Evolutionary conservation across 1,284 basidiomycete species (phyloP).

Genomic region (Trametes versicolor): DNA sequence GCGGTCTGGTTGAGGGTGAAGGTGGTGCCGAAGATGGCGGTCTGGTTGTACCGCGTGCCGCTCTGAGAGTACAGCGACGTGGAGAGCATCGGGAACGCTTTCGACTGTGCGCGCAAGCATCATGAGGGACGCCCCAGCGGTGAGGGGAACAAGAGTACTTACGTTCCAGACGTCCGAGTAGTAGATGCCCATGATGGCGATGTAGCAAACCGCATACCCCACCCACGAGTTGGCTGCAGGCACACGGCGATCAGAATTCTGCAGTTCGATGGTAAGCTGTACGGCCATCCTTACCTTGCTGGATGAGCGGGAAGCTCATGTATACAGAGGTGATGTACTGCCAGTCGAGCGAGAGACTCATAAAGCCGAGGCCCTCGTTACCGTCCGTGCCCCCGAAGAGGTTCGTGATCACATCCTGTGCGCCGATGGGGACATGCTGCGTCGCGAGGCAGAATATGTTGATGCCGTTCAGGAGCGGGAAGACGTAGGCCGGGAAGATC

Average conservation of each 20-base stretch:
- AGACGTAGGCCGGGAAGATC: constrained; percentile 69
- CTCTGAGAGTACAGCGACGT: constrained; percentile 67
- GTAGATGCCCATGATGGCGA: constrained; percentile 63
- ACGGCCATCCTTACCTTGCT: constrained; percentile 54
- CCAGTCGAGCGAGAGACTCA: constrained; percentile 69
- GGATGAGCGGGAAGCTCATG: constrained; percentile 60
- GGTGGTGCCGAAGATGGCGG: constrained; percentile 59
- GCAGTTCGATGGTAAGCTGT: no score
- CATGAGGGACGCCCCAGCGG: not conserved
- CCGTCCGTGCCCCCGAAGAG: constrained; percentile 69
- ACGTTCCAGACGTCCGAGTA: constrained; percentile 70
- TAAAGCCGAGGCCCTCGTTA: constrained; percentile 71
- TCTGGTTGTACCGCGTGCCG: constrained; percentile 65
- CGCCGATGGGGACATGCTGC: constrained; percentile 53
- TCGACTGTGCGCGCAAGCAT: constrained; percentile 47
- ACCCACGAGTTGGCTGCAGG: constrained; percentile 61
- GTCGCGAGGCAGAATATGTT: constrained; percentile 67
- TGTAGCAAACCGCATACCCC: constrained; percentile 63
- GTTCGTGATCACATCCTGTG: constrained; percentile 64
- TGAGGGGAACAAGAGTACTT: constrained; percentile 33
- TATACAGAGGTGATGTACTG: constrained; percentile 67
- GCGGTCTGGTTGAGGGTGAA: constrained; percentile 66
- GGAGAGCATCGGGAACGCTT: constrained; percentile 69
- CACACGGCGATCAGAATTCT: no score
- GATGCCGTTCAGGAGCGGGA: constrained; percentile 65